Evolutionary conservation across 2,329 filamentous ascomycete species (phyloP).

Genomic region (Curvularia verruculosa): DNA sequence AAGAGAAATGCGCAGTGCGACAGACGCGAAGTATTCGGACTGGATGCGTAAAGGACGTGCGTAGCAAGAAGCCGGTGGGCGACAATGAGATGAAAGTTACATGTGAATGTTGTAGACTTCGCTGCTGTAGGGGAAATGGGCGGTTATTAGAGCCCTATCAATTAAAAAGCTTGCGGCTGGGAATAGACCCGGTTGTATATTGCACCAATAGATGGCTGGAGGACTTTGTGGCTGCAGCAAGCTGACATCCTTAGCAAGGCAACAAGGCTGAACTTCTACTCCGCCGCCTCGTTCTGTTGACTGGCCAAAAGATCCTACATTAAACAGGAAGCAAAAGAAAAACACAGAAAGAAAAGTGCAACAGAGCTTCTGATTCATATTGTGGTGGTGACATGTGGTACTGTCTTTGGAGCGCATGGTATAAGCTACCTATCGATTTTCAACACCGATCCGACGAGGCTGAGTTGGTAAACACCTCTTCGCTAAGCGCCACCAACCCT

Average conservation of each 20-base stretch:
- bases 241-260: constrained; percentile 10
- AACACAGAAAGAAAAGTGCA: neutral
- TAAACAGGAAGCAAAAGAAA: no score
- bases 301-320: neutral
- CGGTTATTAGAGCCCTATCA: neutral
- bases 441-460: neutral
- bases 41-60: neutral
- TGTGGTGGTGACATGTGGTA: neutral
- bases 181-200: neutral
- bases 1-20: neutral
- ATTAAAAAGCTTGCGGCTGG: neutral
- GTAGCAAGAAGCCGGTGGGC: neutral
- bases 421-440: neutral
- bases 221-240: constrained; percentile 16
- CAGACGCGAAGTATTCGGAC: neutral
- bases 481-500: constrained; percentile 9
- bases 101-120: neutral
- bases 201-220: constrained; percentile 10
- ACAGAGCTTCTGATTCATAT: neutral
- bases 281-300: neutral
- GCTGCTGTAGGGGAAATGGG: neutral
- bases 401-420: neutral
- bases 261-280: constrained; percentile 9
- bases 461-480: constrained; percentile 3
- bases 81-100: neutral